Base-by-base conservation (phyloP, 129 eudicot species). In the Flaveria ramosissima region DNA sequence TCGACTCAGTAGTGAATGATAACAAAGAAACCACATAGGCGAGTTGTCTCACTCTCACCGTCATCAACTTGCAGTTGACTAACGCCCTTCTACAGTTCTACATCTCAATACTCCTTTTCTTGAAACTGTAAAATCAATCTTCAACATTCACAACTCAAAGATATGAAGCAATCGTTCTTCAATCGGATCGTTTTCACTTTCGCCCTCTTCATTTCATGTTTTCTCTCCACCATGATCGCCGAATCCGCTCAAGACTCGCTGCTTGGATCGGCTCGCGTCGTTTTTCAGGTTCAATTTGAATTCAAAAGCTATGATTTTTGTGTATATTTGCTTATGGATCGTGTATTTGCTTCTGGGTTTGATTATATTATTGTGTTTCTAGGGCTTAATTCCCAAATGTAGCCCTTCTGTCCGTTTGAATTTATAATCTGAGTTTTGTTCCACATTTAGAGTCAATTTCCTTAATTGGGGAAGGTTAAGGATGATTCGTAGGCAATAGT, bases 201-300 rank as follows among this genome's bases (percentile, higher is more conserved):
- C 27, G 15, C 46, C 24, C 70, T 84, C 30, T 78, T 66, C 2
- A 46, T 75, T 70, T 26, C 72, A 21, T 71, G 68, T 78, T 67
- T 23, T 55, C n/a, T 59, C 71, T 23, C 80, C 74, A 50, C 76
- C 51, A 55, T 84, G 50, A 70, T 73, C 52, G 84, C 82, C 70
- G 88, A 80, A 17, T 59, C 84, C 62, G 84, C 86, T 69, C 75
- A 83, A 62, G 85, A 80, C 59, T 87, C 98, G 52, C 76, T 84
- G 36, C 85, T 93, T 72, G 96, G 98, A 79, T 93, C 98, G 30
- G 74, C 92, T 13, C 97, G 98, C 64, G 98, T 93, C 36, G 98
- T 93, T 42, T 93, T 93, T 79, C 98, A 93, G 98, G 98, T 93
- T 19, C 61, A 69, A 10, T 69, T 73, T 24, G 2, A 39, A 41